Evolutionary conservation across 73 alveolate genomes (phyloP).

Genomic region (Paramecium sonneborni): DNA sequence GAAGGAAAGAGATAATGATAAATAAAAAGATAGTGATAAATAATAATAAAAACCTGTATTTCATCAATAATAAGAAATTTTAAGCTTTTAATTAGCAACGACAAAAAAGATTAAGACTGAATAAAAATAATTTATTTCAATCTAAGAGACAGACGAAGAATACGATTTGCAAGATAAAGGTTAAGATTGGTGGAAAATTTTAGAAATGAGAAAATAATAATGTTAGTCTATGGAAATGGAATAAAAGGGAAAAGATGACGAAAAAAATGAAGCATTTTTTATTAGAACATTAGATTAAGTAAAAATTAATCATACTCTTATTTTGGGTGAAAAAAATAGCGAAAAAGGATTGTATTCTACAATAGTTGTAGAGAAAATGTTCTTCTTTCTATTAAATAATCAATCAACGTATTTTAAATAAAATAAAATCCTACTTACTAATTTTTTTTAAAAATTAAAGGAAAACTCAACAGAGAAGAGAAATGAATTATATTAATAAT

Average conservation of each 20-base stretch:
- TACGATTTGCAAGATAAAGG: not conserved
- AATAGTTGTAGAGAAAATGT: not conserved
- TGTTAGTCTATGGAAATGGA: not conserved
- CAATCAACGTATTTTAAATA: not conserved
- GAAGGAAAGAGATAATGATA: not conserved
- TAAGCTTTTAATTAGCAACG: not conserved
- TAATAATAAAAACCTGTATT: not conserved
- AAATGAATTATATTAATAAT: not conserved
- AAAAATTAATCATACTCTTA: not conserved
- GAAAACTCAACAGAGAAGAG: not conserved
- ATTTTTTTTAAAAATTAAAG: not conserved
- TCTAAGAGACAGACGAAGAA: not conserved
- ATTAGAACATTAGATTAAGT: not conserved
- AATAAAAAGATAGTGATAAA: not conserved
- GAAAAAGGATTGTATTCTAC: not conserved
- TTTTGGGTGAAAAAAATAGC: not conserved
- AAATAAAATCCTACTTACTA: not conserved
- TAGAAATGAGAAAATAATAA: not conserved
- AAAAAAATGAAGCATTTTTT: not conserved
- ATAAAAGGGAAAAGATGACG: not conserved
- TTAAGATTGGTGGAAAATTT: not conserved
- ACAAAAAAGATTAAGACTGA: not conserved
- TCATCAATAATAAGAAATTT: not conserved
- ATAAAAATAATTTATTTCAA: not conserved
- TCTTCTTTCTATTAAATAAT: not conserved